phyloP scores from a whole-genome alignment of 768 basidiomycete genomes.

The Hericium coralloides region DNA sequence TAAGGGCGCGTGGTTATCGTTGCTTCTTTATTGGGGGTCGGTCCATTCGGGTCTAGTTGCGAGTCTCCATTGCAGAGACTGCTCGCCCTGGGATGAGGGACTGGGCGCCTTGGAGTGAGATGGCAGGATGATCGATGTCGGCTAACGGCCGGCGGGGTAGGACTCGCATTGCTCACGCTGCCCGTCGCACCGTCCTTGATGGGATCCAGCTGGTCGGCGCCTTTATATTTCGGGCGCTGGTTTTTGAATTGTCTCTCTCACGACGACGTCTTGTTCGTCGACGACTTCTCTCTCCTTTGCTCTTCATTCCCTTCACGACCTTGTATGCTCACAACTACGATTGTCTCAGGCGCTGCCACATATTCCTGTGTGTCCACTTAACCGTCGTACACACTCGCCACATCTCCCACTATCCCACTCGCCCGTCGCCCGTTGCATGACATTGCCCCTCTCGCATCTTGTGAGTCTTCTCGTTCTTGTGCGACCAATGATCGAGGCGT shows the following conservation, averaged over 20 bases:
- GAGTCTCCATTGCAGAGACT: too few species aligned
- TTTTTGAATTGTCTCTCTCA: slow-evolving; percentile 15
- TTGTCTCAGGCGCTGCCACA: slow-evolving; percentile 11
- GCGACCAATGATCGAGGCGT: neutral
- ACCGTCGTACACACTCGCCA: slow-evolving; percentile 7
- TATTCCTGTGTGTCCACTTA: slow-evolving; percentile 1
- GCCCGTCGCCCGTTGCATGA: slow-evolving; percentile 1
- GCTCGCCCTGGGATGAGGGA: too few species aligned
- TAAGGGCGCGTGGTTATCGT: too few species aligned
- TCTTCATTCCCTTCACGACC: slow-evolving; percentile 28
- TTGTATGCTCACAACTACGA: slow-evolving; percentile 13
- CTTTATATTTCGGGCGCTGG: slow-evolving; percentile 26
- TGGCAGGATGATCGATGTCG: neutral
- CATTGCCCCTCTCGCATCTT: neutral
- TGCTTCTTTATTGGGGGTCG: too few species aligned
- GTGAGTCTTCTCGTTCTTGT: neutral
- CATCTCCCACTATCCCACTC: slow-evolving; percentile 23
- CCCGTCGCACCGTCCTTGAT: neutral
- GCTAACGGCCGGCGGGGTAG: neutral
- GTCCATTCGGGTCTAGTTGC: too few species aligned
- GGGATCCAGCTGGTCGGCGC: slow-evolving; percentile 15
- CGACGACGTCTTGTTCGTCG: slow-evolving; percentile 18
- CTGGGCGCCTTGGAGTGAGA: too few species aligned
- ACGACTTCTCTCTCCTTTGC: slow-evolving; percentile 12
- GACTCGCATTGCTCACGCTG: neutral